Conservation (phyloP, 371 early-diverging fungal genomes). For the Enterocytospora artemiae region DNA sequence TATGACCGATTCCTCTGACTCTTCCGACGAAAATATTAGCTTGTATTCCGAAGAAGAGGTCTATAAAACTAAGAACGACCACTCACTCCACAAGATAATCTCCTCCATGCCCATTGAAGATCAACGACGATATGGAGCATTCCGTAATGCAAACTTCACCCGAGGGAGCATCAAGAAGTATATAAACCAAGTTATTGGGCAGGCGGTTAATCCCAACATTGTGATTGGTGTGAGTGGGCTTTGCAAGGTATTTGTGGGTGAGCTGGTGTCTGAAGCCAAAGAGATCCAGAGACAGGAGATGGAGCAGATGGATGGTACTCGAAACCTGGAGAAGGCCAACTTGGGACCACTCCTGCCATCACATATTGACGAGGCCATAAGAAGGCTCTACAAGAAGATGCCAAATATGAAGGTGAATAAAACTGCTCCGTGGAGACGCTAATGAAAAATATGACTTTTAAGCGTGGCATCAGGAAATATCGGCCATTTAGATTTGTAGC, state of each 20-base stretch:
- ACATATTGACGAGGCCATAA: slow-evolving; percentile 75
- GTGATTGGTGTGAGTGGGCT: slow-evolving; percentile 79
- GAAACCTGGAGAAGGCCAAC: slow-evolving; percentile 53
- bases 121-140: slow-evolving; percentile 73
- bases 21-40: slow-evolving; percentile 22
- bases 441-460: not conserved
- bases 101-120: slow-evolving; percentile 70
- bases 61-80: slow-evolving; percentile 16
- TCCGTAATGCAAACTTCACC: slow-evolving; percentile 70
- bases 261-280: slow-evolving; percentile 73
- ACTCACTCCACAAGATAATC: slow-evolving; percentile 39
- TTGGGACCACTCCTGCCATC: slow-evolving; percentile 63
- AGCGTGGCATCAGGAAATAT: no score
- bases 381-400: slow-evolving; percentile 63
- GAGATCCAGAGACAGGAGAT: slow-evolving; percentile 47
- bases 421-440: slow-evolving; percentile 39
- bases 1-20: slow-evolving; percentile 11
- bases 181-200: slow-evolving; percentile 61
- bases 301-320: no score
- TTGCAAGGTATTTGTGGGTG: slow-evolving; percentile 84
- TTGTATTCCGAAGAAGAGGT: slow-evolving; percentile 27
- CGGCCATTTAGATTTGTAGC: no score
- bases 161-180: slow-evolving; percentile 71
- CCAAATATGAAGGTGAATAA: slow-evolving; percentile 52
- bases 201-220: slow-evolving; percentile 70